phyloP scores from a whole-genome alignment of 2,329 filamentous ascomycete genomes.

The Xylariaceae sp. region DNA sequence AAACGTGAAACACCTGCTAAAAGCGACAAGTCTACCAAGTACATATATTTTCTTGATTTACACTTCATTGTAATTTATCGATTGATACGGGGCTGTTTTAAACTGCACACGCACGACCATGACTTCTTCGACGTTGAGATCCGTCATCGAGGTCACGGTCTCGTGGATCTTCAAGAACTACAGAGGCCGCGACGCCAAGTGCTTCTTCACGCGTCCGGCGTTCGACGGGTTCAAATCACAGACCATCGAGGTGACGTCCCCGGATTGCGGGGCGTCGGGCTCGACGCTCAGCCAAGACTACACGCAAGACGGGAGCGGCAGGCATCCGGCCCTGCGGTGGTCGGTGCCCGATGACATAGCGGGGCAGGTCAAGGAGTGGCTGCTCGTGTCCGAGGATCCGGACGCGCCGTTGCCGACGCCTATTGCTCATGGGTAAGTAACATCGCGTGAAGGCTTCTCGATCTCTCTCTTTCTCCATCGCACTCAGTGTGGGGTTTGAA shows the following conservation, averaged over 20 bases:
- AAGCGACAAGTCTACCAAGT: no score
- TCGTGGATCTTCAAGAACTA: slow-evolving; percentile 37
- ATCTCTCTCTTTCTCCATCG: background rate
- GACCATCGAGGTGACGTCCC: slow-evolving; percentile 35
- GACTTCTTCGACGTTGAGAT: slow-evolving; percentile 3
- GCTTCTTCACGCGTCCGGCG: slow-evolving; percentile 33
- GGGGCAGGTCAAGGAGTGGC: slow-evolving; percentile 36
- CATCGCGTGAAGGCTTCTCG: background rate
- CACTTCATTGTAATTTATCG: no score
- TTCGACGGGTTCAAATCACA: slow-evolving; percentile 31
- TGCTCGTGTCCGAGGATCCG: slow-evolving; percentile 43
- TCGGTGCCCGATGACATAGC: slow-evolving; percentile 26
- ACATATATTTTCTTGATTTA: no score
- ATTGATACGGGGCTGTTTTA: no score
- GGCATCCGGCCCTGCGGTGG: slow-evolving; percentile 39
- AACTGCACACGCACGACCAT: background rate
- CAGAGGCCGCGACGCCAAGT: slow-evolving; percentile 35
- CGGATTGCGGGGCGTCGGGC: slow-evolving; percentile 35
- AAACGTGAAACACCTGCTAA: no score
- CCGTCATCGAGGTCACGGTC: slow-evolving; percentile 31
- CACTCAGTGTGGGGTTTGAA: no score
- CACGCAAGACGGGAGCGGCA: slow-evolving; percentile 34
- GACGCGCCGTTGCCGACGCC: slow-evolving; percentile 41
- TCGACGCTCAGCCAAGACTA: slow-evolving; percentile 34
- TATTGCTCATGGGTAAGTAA: slow-evolving; percentile 39